Percentiles rank a stretch among this genome's conserved stretches.
Conservation (phyloP, 2,329 filamentous ascomycete genomes). For the Penicillium fuscoglaucum region DNA sequence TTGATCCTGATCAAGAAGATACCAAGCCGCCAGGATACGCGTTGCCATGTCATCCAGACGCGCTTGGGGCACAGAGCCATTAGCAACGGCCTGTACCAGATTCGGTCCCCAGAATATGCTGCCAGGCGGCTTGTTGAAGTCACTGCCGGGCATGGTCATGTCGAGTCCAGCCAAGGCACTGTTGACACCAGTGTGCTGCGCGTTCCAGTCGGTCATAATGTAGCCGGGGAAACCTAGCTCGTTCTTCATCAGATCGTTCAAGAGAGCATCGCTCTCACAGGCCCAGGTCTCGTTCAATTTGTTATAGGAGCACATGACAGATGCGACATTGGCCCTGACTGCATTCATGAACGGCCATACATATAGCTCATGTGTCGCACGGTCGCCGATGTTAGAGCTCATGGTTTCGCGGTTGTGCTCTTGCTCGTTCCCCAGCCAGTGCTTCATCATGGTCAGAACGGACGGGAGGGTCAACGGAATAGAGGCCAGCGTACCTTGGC, state of each 20-base stretch:
- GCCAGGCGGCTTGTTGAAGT: slow-evolving; percentile 27
- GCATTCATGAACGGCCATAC: slow-evolving; percentile 77
- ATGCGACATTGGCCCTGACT: slow-evolving; percentile 63
- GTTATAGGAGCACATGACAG: slow-evolving; percentile 52
- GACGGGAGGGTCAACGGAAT: slow-evolving; percentile 36
- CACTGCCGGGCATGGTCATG: slow-evolving; percentile 76
- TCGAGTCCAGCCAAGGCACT: slow-evolving; percentile 73
- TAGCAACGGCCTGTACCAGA: slow-evolving; percentile 58
- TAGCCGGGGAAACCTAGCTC: slow-evolving; percentile 82
- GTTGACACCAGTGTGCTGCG: slow-evolving; percentile 68
- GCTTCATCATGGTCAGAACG: slow-evolving; percentile 59
- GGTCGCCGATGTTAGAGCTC: slow-evolving; percentile 65
- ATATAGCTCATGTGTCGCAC: slow-evolving; percentile 74
- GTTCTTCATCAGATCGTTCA: slow-evolving; percentile 75
- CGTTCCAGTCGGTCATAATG: slow-evolving; percentile 78
- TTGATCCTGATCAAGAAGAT: slow-evolving; percentile 50
- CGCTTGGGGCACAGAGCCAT: slow-evolving; percentile 58
- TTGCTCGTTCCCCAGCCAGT: slow-evolving; percentile 66
- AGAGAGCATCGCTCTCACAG: slow-evolving; percentile 74
- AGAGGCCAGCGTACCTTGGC: slow-evolving; percentile 18
- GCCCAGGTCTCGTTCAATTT: slow-evolving; percentile 77
- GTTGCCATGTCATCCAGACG: slow-evolving; percentile 64
- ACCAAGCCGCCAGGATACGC: slow-evolving; percentile 50
- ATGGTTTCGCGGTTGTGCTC: slow-evolving; percentile 44
- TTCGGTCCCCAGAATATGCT: slow-evolving; percentile 30